Conservation (phyloP, 768 basidiomycete species). For the Suillus brevipes region DNA sequence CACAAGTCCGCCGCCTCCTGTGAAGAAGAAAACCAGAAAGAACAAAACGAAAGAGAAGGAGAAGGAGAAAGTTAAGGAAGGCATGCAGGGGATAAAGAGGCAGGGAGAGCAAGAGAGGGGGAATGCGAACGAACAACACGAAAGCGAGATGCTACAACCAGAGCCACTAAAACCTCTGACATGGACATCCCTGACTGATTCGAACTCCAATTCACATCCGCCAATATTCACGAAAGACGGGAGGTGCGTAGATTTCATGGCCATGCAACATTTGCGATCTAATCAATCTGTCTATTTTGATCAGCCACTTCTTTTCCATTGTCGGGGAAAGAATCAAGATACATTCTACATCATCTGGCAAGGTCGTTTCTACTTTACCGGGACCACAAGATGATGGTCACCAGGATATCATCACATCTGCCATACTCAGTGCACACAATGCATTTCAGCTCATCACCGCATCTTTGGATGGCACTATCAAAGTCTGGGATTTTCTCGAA, state of each 20-base stretch:
- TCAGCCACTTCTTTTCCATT: constrained; percentile 87
- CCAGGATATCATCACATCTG: constrained; percentile 65
- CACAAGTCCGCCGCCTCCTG: constrained; percentile 21
- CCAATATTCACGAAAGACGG: constrained; percentile 89
- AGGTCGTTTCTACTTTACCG: constrained; percentile 82
- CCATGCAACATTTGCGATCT: constrained; percentile 13
- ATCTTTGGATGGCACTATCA: constrained; percentile 78
- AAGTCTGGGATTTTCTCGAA: constrained; percentile 94
- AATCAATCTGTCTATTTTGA: constrained; percentile 7
- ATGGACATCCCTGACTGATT: constrained; percentile 74
- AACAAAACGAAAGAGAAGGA: constrained; percentile 51
- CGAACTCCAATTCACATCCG: constrained; percentile 59
- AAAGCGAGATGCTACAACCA: constrained; percentile 18
- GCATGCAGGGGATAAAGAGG: constrained; percentile 21
- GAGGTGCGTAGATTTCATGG: constrained; percentile 50
- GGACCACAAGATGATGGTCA: constrained; percentile 42
- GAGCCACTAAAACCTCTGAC: constrained; percentile 43
- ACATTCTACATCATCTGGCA: constrained; percentile 74
- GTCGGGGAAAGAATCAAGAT: constrained; percentile 83
- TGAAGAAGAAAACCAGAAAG: constrained; percentile 29
- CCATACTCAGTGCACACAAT: constrained; percentile 81
- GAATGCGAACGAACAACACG: constrained; percentile 15
- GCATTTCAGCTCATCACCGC: constrained; percentile 87
- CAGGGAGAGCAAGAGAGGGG: constrained; percentile 3
- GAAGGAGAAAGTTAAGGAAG: constrained; percentile 34